Base-by-base conservation (phyloP, 2,329 filamentous ascomycete species). In the Penicillium sp. region DNA sequence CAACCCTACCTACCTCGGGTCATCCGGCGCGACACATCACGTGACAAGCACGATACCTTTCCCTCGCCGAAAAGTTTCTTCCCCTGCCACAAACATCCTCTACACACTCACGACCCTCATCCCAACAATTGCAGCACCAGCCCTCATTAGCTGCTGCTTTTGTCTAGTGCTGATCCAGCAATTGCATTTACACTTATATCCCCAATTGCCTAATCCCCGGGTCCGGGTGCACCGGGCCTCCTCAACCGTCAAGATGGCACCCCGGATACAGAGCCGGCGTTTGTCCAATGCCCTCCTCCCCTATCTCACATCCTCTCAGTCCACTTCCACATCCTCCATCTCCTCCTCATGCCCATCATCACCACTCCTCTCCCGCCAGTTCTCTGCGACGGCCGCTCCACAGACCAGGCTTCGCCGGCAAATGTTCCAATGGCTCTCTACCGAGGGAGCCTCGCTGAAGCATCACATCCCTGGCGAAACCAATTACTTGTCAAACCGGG, bases 381-480 rank as follows among this genome's bases (percentile, higher is more conserved):
- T 77, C 57, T 76, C 73, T 17, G 71, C 67, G n/a, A 73, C 74
- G 6, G 57, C 65, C 48, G 64, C 69, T 48, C 42, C 70, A 34
- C 74, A 78, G 58, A 86, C 84, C 45, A 77, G 77, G 64, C 78
- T 83, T 43, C 82, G 85, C 60, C 76, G 79, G 59, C 75, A 81
- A 52, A 86, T 88, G 79, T 86, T 83, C 66, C 74, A 76, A 62
- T 88, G 86, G 86, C 78, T 88, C 39, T 81, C 83, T 61, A 63
- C 61, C 17, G 66, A 73, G 55, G 76, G 74, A 47, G 61, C 71
- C 35, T 60, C 59, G 8, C 55, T 75, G 7, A 75, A 73, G 51
- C 61, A 71, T 41, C 70, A 75, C 53, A 58, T 65, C 12, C 73
- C 75, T 15, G 73, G 73, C 6, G 39, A 62, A 45, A 72, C 69